phyloP scores from a whole-genome alignment of 176 grass and related monocot genomes.

The Oryza coarctata region DNA sequence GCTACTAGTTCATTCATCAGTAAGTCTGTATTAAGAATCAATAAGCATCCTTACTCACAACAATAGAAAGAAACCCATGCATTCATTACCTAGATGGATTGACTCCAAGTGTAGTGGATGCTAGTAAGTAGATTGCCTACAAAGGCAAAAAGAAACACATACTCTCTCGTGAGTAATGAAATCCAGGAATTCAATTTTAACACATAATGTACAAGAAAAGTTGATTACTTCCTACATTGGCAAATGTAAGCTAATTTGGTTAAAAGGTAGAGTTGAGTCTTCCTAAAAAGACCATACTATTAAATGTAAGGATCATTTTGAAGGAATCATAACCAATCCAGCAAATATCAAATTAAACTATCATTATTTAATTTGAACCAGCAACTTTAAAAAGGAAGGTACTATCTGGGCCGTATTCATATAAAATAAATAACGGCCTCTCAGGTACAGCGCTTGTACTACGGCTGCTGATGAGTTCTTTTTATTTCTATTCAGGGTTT shows the following conservation, averaged over 20 bases:
- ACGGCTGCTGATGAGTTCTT: neutral
- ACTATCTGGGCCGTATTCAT: neutral
- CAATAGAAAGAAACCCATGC: neutral
- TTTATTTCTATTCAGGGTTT: neutral
- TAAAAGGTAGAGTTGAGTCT: neutral
- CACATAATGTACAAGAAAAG: neutral
- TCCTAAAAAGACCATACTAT: neutral
- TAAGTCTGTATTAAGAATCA: neutral
- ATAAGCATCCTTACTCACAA: neutral
- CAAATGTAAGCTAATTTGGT: neutral
- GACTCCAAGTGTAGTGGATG: conserved; percentile 79
- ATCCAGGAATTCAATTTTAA: neutral
- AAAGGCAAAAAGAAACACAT: conserved; percentile 8
- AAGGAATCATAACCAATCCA: neutral
- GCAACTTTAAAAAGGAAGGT: conserved; percentile 4
- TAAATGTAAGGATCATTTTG: neutral
- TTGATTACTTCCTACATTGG: neutral
- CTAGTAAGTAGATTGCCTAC: conserved; percentile 95
- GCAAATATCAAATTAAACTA: neutral
- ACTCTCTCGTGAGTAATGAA: neutral
- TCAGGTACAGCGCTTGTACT: neutral
- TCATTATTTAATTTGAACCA: conserved; percentile 5
- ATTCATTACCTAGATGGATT: conserved; percentile 70
- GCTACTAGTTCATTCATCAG: neutral
- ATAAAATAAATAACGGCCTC: neutral